Conservation (phyloP, 306 rosid genomes). For the Malus sylvestris region DNA sequence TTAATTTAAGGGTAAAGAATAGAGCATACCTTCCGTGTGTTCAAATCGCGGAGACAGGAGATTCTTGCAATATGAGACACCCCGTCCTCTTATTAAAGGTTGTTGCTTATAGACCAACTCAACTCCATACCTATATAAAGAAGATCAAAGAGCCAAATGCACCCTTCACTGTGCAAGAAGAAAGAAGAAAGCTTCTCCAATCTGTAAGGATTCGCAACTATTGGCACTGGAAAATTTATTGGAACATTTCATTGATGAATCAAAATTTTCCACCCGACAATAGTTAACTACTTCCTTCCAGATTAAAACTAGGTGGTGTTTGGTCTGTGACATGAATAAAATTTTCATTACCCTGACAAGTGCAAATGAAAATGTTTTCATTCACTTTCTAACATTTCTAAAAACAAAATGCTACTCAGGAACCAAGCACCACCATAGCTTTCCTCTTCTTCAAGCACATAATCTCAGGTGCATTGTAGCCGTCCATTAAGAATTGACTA, state of each 20-base stretch:
- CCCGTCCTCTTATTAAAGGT: conserved; percentile 91
- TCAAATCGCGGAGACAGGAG: conserved; percentile 93
- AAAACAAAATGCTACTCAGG: background rate
- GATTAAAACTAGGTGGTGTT: conserved; percentile 31
- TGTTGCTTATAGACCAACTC: conserved; percentile 77
- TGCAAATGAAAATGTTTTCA: background rate
- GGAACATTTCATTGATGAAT: conserved; percentile 22
- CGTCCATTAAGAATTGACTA: conserved; percentile 21
- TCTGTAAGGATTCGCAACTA: conserved; percentile 43
- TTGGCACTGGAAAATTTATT: conserved; percentile 25
- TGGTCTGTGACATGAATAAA: background rate
- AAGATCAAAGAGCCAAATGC: conserved; percentile 57
- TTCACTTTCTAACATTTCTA: background rate
- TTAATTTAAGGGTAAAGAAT: conserved; percentile 4
- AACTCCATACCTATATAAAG: conserved; percentile 78
- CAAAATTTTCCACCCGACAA: conserved; percentile 33
- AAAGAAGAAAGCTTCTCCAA: conserved; percentile 54
- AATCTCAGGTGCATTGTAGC: conserved; percentile 43
- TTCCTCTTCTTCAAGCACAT: conserved; percentile 59
- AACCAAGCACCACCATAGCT: conserved; percentile 24
- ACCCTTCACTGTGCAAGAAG: conserved; percentile 62
- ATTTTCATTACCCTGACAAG: background rate
- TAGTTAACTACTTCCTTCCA: conserved; percentile 43
- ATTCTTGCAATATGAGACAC: conserved; percentile 98
- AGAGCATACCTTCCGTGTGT: conserved; percentile 65